Percentiles rank a stretch among this genome's conserved stretches.
These are phyloP conservation scores for Gossypium gossypioides DNA, from an alignment of 441 rosid species.

Conservation along the genomic window DNA sequence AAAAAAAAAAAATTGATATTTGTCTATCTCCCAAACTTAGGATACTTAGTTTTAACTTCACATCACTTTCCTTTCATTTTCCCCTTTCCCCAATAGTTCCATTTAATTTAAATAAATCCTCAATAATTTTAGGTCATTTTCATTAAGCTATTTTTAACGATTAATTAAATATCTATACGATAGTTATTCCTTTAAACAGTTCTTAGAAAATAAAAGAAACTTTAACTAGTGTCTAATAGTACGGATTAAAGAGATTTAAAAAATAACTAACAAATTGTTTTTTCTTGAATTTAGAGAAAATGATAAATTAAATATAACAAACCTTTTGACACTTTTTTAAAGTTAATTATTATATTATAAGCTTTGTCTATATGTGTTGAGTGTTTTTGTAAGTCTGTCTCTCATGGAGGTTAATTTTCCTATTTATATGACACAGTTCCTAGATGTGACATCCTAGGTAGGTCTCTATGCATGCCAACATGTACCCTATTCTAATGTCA, in stretches of 20 bases:
- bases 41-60: conserved; percentile 22
- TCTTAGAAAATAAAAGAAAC: neutral
- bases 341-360: neutral
- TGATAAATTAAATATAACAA: neutral
- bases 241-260: neutral
- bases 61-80: conserved; percentile 20
- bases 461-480: too few relatives aligned
- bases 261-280: neutral
- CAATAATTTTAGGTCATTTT: conserved; percentile 2
- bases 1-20: neutral
- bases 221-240: neutral
- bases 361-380: neutral
- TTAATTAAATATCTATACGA: neutral
- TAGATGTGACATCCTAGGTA: too few relatives aligned
- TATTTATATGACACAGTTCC: too few relatives aligned
- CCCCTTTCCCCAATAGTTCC: neutral
- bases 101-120: neutral
- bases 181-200: neutral
- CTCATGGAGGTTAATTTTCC: too few relatives aligned
- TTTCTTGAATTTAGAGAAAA: neutral
- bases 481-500: too few relatives aligned
- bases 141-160: neutral
- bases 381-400: too few relatives aligned
- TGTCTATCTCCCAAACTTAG: conserved; percentile 15
- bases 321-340: neutral